A percentile compares a stretch with the other conserved stretches of the same genome.
Conservation (phyloP, 2,329 filamentous ascomycete genomes). For the Magnaporthales sp. region DNA sequence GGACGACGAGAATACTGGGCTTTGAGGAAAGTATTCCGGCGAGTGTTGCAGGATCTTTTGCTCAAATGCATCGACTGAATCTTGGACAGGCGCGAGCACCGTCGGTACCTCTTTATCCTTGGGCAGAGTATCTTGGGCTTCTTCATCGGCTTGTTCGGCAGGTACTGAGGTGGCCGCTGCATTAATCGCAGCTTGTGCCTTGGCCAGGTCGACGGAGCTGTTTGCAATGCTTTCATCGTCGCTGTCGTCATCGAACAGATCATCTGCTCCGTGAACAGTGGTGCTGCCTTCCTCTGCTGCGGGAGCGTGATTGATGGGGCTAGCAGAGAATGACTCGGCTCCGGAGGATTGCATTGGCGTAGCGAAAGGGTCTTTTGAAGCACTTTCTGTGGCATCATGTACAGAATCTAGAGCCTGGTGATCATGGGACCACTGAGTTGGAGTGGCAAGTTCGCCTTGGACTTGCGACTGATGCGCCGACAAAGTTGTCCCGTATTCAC, state of each 20-base stretch:
- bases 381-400: not conserved
- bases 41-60: not conserved
- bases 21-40: not conserved
- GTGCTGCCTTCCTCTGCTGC: conserved; percentile 16
- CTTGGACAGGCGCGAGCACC: not conserved
- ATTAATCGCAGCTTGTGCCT: not conserved
- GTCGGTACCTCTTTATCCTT: not conserved
- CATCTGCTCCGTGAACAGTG: conserved; percentile 25
- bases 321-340: not conserved
- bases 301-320: not conserved
- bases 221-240: not conserved
- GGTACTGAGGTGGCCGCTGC: not conserved
- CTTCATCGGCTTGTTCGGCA: not conserved
- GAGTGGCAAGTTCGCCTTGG: not conserved
- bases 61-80: conserved; percentile 1
- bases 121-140: not conserved
- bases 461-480: not conserved
- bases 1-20: not conserved
- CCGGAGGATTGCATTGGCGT: not conserved
- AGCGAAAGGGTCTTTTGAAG: not conserved
- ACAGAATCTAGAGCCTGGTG: not conserved
- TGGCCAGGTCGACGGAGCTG: not conserved
- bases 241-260: conserved; percentile 21
- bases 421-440: not conserved
- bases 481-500: not conserved